Conservation (phyloP, 1,284 basidiomycete genomes). For the Leucoagaricus sp. region DNA sequence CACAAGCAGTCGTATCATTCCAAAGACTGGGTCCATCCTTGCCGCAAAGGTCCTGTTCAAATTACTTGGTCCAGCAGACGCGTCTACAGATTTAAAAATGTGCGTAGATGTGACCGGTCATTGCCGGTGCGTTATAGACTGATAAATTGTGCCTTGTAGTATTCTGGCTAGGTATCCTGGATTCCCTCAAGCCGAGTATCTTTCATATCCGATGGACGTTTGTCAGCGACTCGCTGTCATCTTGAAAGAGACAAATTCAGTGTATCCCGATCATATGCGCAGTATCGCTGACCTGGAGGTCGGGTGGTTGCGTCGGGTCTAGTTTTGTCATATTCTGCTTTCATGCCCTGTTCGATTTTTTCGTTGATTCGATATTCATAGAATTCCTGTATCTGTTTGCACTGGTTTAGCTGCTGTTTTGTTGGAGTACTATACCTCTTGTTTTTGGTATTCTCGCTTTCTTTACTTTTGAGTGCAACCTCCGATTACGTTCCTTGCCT, state of each 20-base stretch:
- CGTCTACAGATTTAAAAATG: constrained; percentile 55
- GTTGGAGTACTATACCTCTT: too few relatives aligned
- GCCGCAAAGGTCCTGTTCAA: constrained; percentile 79
- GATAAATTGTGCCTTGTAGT: constrained; percentile 33
- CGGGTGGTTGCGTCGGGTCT: constrained; percentile 59
- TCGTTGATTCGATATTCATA: background rate
- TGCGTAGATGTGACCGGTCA: constrained; percentile 32
- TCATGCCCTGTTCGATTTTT: background rate
- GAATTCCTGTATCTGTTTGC: background rate
- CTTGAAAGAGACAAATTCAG: constrained; percentile 70
- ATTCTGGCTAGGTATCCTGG: constrained; percentile 69
- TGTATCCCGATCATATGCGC: constrained; percentile 73
- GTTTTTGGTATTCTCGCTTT: too few relatives aligned
- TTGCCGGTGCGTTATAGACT: constrained; percentile 13
- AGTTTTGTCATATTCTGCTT: background rate
- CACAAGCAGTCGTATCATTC: constrained; percentile 54
- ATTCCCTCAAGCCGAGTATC: constrained; percentile 81
- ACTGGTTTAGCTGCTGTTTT: too few relatives aligned
- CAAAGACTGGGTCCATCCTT: constrained; percentile 61
- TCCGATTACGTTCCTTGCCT: too few relatives aligned
- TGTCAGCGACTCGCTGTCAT: constrained; percentile 67
- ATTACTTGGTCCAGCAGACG: constrained; percentile 58
- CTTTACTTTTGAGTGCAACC: too few relatives aligned
- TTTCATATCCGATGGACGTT: constrained; percentile 73
- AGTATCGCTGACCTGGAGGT: constrained; percentile 78